These are phyloP conservation scores for Trametes cinnabarina DNA, from an alignment of 768 basidiomycete species.

Conservation along the genomic window DNA sequence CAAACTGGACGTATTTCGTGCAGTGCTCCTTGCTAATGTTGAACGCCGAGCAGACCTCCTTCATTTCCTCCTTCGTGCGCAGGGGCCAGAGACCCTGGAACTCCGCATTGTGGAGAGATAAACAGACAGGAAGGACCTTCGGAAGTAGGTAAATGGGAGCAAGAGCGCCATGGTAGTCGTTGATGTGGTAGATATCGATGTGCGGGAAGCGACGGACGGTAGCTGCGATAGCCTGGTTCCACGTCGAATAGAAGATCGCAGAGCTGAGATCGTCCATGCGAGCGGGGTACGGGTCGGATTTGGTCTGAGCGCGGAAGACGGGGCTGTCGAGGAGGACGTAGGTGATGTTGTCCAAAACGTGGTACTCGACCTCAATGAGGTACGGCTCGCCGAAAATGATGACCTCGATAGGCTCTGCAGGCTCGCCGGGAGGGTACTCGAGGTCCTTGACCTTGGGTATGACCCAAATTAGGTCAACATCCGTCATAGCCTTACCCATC, in stretches of 20 bases:
- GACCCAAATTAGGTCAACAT: conserved; percentile 93
- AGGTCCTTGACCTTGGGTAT: conserved; percentile 93
- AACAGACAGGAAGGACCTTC: conserved; percentile 84
- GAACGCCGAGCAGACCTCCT: conserved; percentile 96
- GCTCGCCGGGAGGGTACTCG: conserved; percentile 89
- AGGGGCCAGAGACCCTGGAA: conserved; percentile 97
- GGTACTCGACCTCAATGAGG: conserved; percentile 93
- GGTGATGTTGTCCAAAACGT: conserved; percentile 91
- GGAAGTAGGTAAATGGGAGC: conserved; percentile 90
- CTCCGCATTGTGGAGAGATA: conserved; percentile 95
- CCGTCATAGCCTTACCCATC: conserved; percentile 98
- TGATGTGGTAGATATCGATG: conserved; percentile 93
- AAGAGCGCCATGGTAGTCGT: conserved; percentile 93
- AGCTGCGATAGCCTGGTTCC: conserved; percentile 95
- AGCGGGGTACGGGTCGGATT: conserved; percentile 92
- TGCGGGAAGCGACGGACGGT: conserved; percentile 83
- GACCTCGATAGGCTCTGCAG: conserved; percentile 91
- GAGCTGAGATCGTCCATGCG: conserved; percentile 97
- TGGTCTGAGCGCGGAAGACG: conserved; percentile 95
- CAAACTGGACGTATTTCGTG: conserved; percentile 96
- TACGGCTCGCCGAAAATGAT: conserved; percentile 96
- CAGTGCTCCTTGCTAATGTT: conserved; percentile 96
- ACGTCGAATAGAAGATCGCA: conserved; percentile 96
- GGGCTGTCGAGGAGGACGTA: conserved; percentile 93
- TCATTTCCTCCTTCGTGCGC: conserved; percentile 97